Evolutionary conservation across 768 basidiomycete species (phyloP).

Genomic region (Leccinum disarticulatum): DNA sequence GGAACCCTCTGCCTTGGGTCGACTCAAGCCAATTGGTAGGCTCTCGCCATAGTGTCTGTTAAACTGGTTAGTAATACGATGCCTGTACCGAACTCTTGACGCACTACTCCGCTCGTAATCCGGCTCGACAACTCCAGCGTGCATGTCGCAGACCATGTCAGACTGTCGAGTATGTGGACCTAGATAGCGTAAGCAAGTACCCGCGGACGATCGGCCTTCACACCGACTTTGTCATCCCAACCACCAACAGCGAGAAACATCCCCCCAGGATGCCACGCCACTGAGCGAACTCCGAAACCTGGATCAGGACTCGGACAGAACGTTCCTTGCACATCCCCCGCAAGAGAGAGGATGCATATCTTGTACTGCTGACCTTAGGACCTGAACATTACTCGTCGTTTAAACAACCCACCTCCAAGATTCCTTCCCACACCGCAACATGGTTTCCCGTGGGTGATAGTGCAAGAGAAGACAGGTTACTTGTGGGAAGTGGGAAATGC

Average conservation of each 20-base stretch:
- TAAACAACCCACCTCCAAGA: constrained; percentile 64
- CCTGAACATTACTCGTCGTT: background rate
- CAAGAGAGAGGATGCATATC: constrained; percentile 64
- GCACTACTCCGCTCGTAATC: constrained; percentile 55
- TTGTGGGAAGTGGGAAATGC: constrained; percentile 84
- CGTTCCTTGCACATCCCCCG: constrained; percentile 61
- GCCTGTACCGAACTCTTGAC: constrained; percentile 24
- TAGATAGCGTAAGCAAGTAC: constrained; percentile 28
- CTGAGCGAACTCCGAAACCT: constrained; percentile 76
- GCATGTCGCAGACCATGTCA: constrained; percentile 70
- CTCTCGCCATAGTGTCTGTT: constrained; percentile 82
- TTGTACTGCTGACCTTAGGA: constrained; percentile 57
- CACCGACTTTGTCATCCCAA: constrained; percentile 81
- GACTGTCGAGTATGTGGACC: constrained; percentile 73
- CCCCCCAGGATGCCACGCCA: constrained; percentile 86
- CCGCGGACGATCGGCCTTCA: background rate
- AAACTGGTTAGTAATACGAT: constrained; percentile 2
- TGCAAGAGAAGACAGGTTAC: constrained; percentile 65
- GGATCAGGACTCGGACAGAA: constrained; percentile 77
- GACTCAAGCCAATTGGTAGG: constrained; percentile 81
- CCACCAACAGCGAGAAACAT: constrained; percentile 80
- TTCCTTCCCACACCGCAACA: constrained; percentile 81
- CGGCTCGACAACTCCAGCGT: constrained; percentile 62
- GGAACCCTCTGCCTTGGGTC: constrained; percentile 81
- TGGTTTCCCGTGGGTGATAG: constrained; percentile 77